Base-by-base conservation (phyloP, 2,329 filamentous ascomycete species). In the Paracorniculantispora psalliotae region DNA sequence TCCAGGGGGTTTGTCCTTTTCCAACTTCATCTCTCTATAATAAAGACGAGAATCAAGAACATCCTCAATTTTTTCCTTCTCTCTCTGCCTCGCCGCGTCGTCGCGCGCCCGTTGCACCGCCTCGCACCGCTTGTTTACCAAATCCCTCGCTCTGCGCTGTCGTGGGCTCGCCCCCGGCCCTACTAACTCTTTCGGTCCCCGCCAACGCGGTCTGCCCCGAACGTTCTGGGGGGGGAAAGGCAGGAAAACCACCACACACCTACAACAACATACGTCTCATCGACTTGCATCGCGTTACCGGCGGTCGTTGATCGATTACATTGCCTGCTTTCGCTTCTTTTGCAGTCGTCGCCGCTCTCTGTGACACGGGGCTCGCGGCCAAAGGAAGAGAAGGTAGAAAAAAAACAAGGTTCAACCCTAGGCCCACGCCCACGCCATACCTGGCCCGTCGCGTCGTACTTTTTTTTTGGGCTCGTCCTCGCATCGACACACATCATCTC, bases 381-480 rank as follows among this genome's bases (percentile, higher is more conserved):
- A 28, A 7, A 26, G 35, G 21, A n/a, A n/a, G n/a, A n/a, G n/a
- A n/a, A n/a, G n/a, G n/a, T n/a, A n/a, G n/a, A n/a, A 41, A 46
- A 58, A 51, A 41, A 56, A 30, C 19, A 55, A 35, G 19, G 19
- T 25, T 26, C 47, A 35, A 51, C 39, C 28, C 44, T 49, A 7
- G 52, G 51, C 28, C 43, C 46, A 50, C 44, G 51, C 28, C 43
- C 46, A 50, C 44, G 44, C 46, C 46, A 15, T 39, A 21, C 7
- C 54, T 50, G 33, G 46, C 25, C 46, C 26, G 54, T 57, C 54
- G 54, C 54, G 54, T 56, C 54, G 44, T 43, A 41, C 33, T 23
- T 46, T 37, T n/a, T n/a, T n/a, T n/a, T n/a, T n/a, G n/a, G n/a
- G 47, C 23, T 26, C 39, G 15, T 46, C 37, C 47, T 46, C n/a